Base-by-base conservation (phyloP, 768 basidiomycete species). In the Tephrocybe sp. region DNA sequence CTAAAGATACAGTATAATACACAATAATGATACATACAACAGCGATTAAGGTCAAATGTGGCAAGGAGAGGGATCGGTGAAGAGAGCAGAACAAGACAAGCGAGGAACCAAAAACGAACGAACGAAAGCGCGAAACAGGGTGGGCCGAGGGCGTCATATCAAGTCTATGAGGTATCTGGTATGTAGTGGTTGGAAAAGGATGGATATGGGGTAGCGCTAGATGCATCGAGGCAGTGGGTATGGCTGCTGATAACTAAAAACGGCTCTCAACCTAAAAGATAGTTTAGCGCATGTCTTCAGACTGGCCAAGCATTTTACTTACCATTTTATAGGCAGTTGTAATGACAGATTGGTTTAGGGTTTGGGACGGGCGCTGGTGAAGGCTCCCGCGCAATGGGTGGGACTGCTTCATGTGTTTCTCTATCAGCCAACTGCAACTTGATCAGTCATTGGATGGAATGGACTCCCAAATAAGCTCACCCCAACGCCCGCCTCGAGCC, bases 401-500 rank as follows among this genome's bases (percentile, higher is more conserved):
- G 20, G 9, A 15, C 48, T 10, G 17, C n/a, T 12, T 52, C 32
- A 32, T 28, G 46, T 26, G 5, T 11, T 30, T 45, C 40, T 20
- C 45, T 49, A 15, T 33, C 15, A 6, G 30, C 45, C 12, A 41
- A 40, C 52, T 51, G 14, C 20, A 50, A 38, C 11, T 7, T 33
- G 28, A 15, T 7, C 21, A 8, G 28, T 5, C 28, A 17, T 21
- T 32, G 24, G 18, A 39, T 7, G 18, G 14, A 17, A 41, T 10
- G 11, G 4, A 11, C 11, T 15, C 23, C 14, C 12, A 11, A 24
- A 12, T 10, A 24, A 12, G 21, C 20, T 45, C 11, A 52, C 42
- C 23, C 17, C 7, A 43, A 24, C 37, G n/a, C 61, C 57, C 36
- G 57, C 54, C 45, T 56, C 60, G 21, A 62, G 45, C 23, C 64